Base-by-base conservation (phyloP, 2,329 filamentous ascomycete species). In the Parastagonospora avenae region DNA sequence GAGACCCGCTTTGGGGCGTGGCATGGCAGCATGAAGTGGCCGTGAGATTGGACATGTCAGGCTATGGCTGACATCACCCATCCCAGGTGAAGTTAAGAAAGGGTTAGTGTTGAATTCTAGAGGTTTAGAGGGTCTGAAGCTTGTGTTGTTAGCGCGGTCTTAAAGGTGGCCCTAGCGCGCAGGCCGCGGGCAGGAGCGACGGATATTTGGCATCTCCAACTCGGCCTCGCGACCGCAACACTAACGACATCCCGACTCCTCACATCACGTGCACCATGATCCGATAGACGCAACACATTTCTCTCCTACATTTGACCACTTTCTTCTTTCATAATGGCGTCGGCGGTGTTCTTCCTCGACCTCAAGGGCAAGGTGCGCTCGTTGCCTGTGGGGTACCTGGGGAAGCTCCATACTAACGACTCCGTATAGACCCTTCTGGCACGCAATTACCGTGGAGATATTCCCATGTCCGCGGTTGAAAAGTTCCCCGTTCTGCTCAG, bases 401-500 rank as follows among this genome's bases (percentile, higher is more conserved):
- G 41, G 54, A 45, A 58, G 60, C 59, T 63, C 48, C 52, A 47
- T 63, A 57, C 63, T 74, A 54, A 74, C 55, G 48, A 57, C 45
- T 40, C 29, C 52, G 47, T 51, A 38, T 74, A 96, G 92, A 97
- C 94, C 81, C 92, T 99, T 67, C 84, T 99, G 71, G 94, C 94
- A 76, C 91, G 94, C 72, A 99, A 99, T 80, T 99, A 99, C 77
- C 86, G 94, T 74, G 94, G 94, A 75, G 94, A 99, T 69, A 96
- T 99, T 61, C 94, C 94, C 76, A 97, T 99, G 94, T 96, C 92
- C 51, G 94, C 94, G 31, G 94, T 99, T 68, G 94, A 99, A 79
- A 95, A 96, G 76, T 99, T 99, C 75, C 94, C 94, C 37, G 80
- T 96, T 66, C 88, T 99, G 52, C 87, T 99, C 47, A 96, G 90